A percentile compares a stretch with the other conserved stretches of the same genome.
phyloP scores from a whole-genome alignment of 345 rosid species.

The Gossypium australe region DNA sequence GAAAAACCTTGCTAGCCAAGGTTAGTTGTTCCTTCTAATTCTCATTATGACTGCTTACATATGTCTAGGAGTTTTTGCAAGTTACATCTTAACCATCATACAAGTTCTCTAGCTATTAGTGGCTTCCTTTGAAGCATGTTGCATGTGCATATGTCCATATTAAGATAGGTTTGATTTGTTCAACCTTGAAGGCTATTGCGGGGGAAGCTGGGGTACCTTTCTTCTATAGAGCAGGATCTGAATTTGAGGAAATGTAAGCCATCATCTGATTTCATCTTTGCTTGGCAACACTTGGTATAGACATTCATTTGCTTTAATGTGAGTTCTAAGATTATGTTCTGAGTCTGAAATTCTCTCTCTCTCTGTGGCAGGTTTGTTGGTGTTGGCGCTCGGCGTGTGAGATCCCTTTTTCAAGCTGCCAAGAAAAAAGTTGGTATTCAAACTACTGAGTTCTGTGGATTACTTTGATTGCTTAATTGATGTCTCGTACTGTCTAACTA shows the following conservation, averaged over 20 bases:
- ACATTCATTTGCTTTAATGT: background rate
- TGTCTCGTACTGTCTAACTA: background rate
- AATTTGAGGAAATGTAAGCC: constrained; percentile 98
- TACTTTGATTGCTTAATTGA: background rate
- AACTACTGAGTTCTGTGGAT: background rate
- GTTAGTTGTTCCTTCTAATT: constrained; percentile 30
- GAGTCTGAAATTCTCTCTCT: constrained; percentile 10
- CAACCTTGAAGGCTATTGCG: constrained; percentile 79
- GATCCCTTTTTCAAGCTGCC: constrained; percentile 12
- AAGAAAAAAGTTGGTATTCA: constrained; percentile 6
- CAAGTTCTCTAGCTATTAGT: background rate
- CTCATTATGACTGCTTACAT: background rate
- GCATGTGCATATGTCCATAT: background rate
- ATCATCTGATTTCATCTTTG: constrained; percentile 2
- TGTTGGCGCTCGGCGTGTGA: constrained; percentile 29
- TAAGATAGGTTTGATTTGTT: constrained; percentile 10
- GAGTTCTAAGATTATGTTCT: background rate
- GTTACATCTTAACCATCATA: background rate
- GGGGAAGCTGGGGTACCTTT: constrained; percentile 99
- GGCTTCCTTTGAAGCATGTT: background rate
- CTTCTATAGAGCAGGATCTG: constrained; percentile 98
- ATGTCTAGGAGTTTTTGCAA: background rate
- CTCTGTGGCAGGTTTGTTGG: constrained; percentile 85
- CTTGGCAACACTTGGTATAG: constrained; percentile 1
- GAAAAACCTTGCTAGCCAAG: constrained; percentile 96